Evolutionary conservation across 2,329 filamentous ascomycete species (phyloP).

Genomic region (Dothideomycetidae sp.): DNA sequence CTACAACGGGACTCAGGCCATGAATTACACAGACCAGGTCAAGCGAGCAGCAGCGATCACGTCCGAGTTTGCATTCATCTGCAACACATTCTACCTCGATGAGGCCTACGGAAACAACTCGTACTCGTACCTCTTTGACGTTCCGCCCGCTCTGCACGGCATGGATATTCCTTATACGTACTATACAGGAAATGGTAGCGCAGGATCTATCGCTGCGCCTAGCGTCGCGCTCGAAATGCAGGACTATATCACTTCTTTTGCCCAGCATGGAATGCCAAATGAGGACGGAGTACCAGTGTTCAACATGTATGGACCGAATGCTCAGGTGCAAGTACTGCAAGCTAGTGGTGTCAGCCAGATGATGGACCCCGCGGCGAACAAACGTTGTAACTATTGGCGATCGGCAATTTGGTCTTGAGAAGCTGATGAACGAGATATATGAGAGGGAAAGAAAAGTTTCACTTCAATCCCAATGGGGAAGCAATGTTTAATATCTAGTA

Average conservation of each 20-base stretch:
- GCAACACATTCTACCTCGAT: conserved; percentile 39
- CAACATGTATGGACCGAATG: conserved; percentile 32
- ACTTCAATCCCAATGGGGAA: not conserved
- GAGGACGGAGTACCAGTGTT: conserved; percentile 30
- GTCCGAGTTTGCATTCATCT: conserved; percentile 32
- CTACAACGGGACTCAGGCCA: conserved; percentile 30
- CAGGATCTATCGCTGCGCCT: conserved; percentile 8
- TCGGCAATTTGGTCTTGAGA: conserved; percentile 27
- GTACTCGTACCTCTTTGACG: conserved; percentile 39
- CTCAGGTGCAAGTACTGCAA: conserved; percentile 31
- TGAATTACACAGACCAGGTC: conserved; percentile 32
- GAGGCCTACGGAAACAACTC: conserved; percentile 33
- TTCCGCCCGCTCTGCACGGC: conserved; percentile 40
- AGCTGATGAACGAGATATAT: too few relatives aligned
- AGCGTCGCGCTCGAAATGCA: conserved; percentile 31
- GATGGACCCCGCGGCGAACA: conserved; percentile 33
- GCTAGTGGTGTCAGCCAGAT: conserved; percentile 27
- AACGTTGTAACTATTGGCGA: conserved; percentile 41
- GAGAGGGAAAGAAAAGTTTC: not conserved
- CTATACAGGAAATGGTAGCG: conserved; percentile 27
- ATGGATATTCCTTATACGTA: conserved; percentile 40
- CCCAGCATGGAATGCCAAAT: conserved; percentile 26
- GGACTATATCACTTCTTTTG: conserved; percentile 32
- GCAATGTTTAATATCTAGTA: conserved; percentile 4
- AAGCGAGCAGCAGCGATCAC: conserved; percentile 29